A percentile compares a stretch with the other conserved stretches of the same genome.
Conservation (phyloP, 1,139 yeast genomes). For the Candida labiduridarum region DNA sequence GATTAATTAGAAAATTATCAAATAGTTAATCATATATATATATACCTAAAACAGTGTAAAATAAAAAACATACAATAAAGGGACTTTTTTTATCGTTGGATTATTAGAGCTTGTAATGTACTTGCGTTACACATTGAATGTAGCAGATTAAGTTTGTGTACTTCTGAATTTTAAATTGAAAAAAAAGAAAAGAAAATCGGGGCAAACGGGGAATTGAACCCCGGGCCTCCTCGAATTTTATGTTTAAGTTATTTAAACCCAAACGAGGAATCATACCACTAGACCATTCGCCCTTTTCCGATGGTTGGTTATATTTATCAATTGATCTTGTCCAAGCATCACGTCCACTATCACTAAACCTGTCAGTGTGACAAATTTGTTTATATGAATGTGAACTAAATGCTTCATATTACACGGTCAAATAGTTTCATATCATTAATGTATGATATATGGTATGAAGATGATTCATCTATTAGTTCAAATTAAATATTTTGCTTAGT, state of each 20-base stretch:
- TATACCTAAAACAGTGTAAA: background rate
- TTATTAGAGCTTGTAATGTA: background rate
- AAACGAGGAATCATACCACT: constrained; percentile 58
- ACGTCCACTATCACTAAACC: too few relatives aligned
- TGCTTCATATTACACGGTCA: background rate
- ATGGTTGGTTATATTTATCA: background rate
- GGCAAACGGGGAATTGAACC: constrained; percentile 28
- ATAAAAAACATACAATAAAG: background rate
- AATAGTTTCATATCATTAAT: too few relatives aligned
- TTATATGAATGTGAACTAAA: too few relatives aligned
- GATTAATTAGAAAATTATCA: constrained; percentile 45
- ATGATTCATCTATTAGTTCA: too few relatives aligned
- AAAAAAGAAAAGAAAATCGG: constrained; percentile 14
- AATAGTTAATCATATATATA: constrained; percentile 16
- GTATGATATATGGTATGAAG: too few relatives aligned
- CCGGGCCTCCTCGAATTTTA: constrained; percentile 25
- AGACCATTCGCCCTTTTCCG: constrained; percentile 34
- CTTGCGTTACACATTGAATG: too few relatives aligned
- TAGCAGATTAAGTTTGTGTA: too few relatives aligned
- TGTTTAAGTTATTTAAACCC: constrained; percentile 26
- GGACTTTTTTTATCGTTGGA: too few relatives aligned
- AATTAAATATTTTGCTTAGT: too few relatives aligned
- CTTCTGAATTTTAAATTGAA: background rate
- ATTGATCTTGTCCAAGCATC: too few relatives aligned
- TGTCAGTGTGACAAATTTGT: too few relatives aligned